Base-by-base conservation (phyloP, 768 basidiomycete species). In the Exidia glandulosa region DNA sequence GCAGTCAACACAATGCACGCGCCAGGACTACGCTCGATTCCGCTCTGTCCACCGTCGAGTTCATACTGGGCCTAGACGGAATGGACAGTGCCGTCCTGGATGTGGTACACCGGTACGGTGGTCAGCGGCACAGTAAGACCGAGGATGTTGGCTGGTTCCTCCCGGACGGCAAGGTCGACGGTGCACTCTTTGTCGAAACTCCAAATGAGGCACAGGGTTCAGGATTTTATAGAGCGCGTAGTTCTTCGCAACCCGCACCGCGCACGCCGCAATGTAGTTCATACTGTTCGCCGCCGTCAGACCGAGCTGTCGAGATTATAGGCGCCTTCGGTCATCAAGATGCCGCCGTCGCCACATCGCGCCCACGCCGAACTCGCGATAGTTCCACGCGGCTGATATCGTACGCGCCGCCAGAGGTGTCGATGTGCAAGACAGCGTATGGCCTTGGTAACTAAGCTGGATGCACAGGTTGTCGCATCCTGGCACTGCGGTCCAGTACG, bases 361-460 rank as follows among this genome's bases (percentile, higher is more conserved):
- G 50, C 30, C 50, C 12, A 29, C 50, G 30, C 50, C 50, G 50
- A 54, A 54, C 25, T 14, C 30, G 27, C 25, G 30, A 14, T 31
- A 54, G 50, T 54, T 54, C 50, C 50, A 54, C 50, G 50, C 30
- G 27, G 50, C 50, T 54, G 50, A 54, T 54, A 25, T 54, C 50
- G 50, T 54, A 54, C 50, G 50, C 50, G 25, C 50, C 50, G 30
- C 50, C 50, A 9, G 50, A 54, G 16, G 50, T 54, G 50, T 54
- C 50, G 3, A 54, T 3, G 50, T 54, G 50, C 25, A 54, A 27
- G 50, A 54, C 50, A 27, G 50, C 23, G 19, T 10, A 19, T 27
- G 50, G 27, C 30, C 50, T 14, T 27, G 50, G 50, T 54, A 19
- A 12, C 7, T 54, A 27, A 54, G 50, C 50, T 54, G 25, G 50